Percentiles rank a stretch among this genome's conserved stretches.
phyloP scores from a whole-genome alignment of 345 rosid genomes.

The Eucalyptus paniculata region DNA sequence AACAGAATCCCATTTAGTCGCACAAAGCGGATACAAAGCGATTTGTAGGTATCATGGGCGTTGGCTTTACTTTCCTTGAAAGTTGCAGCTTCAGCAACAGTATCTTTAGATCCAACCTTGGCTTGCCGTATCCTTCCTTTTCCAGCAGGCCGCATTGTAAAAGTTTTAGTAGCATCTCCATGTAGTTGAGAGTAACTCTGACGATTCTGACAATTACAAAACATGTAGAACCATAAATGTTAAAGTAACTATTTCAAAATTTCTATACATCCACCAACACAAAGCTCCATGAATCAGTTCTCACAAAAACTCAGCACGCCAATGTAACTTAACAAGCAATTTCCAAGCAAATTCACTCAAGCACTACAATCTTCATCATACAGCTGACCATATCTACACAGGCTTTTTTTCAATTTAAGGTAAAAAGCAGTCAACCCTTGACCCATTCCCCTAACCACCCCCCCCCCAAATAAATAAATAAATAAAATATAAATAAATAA shows the following conservation, averaged over 20 bases:
- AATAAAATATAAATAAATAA: too few species aligned
- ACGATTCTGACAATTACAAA: not conserved
- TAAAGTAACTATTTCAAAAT: not conserved
- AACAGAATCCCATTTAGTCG: slow-evolving; percentile 90
- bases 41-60: slow-evolving; percentile 32
- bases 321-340: not conserved
- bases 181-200: slow-evolving; percentile 51
- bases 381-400: not conserved
- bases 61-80: slow-evolving; percentile 31
- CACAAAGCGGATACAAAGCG: slow-evolving; percentile 71
- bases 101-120: slow-evolving; percentile 32
- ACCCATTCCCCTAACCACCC: not conserved
- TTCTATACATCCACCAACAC: not conserved
- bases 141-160: slow-evolving; percentile 15
- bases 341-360: not conserved
- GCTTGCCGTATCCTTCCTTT: slow-evolving; percentile 60
- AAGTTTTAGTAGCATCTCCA: slow-evolving; percentile 27
- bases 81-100: slow-evolving; percentile 23
- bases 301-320: not conserved
- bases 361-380: not conserved
- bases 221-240: not conserved
- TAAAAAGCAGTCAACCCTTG: not conserved
- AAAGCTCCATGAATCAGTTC: not conserved
- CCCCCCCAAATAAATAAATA: too few species aligned
- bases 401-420: not conserved